phyloP scores from a whole-genome alignment of 805 yeast species.

The Nakazawaea ishiwadae region DNA sequence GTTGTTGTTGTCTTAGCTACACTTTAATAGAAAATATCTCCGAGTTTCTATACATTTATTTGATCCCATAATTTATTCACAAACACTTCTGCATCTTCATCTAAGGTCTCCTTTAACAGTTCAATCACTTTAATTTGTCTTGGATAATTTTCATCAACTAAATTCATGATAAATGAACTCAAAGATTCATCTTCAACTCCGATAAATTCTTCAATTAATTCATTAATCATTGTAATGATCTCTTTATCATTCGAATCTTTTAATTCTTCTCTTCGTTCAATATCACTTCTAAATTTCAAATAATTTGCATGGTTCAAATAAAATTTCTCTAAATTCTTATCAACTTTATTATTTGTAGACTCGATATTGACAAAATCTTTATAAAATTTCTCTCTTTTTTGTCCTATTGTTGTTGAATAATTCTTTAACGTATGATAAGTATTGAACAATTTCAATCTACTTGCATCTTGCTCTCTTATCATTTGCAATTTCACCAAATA shows the following conservation, averaged over 20 bases:
- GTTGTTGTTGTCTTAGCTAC: too few species aligned
- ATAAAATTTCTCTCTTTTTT: slow-evolving; percentile 21
- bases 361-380: slow-evolving; percentile 24
- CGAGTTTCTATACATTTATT: too few species aligned
- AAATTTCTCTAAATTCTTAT: slow-evolving; percentile 26
- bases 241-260: slow-evolving; percentile 30
- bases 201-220: slow-evolving; percentile 43
- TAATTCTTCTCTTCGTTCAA: slow-evolving; percentile 41
- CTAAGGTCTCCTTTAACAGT: slow-evolving; percentile 46
- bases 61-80: slow-evolving; percentile 14
- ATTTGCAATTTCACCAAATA: slow-evolving; percentile 15
- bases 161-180: slow-evolving; percentile 35
- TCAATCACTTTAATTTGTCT: slow-evolving; percentile 27
- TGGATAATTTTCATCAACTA: slow-evolving; percentile 30
- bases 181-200: slow-evolving; percentile 52
- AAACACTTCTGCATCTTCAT: slow-evolving; percentile 34
- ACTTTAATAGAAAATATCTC: too few species aligned
- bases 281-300: slow-evolving; percentile 31
- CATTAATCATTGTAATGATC: slow-evolving; percentile 33
- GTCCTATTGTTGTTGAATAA: slow-evolving; percentile 18
- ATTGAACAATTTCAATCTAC: slow-evolving; percentile 27
- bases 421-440: slow-evolving; percentile 29
- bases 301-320: slow-evolving; percentile 40
- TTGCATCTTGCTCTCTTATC: slow-evolving; percentile 20
- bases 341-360: slow-evolving; percentile 26